These are phyloP conservation scores for Rhododendron griersonianum DNA, from an alignment of 148 eudicot genomes.

Conservation along the genomic window DNA sequence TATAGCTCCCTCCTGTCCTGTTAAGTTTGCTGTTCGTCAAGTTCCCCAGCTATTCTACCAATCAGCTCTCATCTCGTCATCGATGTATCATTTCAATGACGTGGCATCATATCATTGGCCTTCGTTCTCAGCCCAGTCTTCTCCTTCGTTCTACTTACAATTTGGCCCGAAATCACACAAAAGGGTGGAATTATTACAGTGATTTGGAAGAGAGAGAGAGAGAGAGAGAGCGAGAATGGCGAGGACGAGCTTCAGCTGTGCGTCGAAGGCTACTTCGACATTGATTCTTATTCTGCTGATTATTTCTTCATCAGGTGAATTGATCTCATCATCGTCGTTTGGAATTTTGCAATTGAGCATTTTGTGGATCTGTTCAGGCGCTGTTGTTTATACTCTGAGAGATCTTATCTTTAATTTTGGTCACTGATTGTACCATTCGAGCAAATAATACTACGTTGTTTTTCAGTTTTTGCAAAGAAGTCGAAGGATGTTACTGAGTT, in stretches of 20 bases:
- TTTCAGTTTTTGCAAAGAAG: slow-evolving; percentile 58
- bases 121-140: not conserved
- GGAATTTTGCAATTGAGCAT: not conserved
- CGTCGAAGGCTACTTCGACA: slow-evolving; percentile 11
- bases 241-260: slow-evolving; percentile 16
- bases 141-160: not conserved
- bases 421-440: not conserved
- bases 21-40: too few relatives aligned
- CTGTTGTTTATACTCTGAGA: not conserved
- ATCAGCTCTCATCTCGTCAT: not conserved
- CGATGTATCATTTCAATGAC: not conserved
- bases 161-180: not conserved
- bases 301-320: slow-evolving; percentile 35
- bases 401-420: not conserved
- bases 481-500: slow-evolving; percentile 72
- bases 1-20: too few relatives aligned
- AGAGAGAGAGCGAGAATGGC: slow-evolving; percentile 20
- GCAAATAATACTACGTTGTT: not conserved
- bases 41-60: not conserved
- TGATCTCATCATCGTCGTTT: not conserved
- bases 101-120: not conserved
- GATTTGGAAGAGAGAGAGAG: not conserved
- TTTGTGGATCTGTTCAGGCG: slow-evolving; percentile 2
- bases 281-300: slow-evolving; percentile 23
- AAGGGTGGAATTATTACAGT: not conserved